Percentiles rank a stretch among this genome's conserved stretches.
Evolutionary conservation across 306 rosid species (phyloP).

Genomic region (Castanea sativa): DNA sequence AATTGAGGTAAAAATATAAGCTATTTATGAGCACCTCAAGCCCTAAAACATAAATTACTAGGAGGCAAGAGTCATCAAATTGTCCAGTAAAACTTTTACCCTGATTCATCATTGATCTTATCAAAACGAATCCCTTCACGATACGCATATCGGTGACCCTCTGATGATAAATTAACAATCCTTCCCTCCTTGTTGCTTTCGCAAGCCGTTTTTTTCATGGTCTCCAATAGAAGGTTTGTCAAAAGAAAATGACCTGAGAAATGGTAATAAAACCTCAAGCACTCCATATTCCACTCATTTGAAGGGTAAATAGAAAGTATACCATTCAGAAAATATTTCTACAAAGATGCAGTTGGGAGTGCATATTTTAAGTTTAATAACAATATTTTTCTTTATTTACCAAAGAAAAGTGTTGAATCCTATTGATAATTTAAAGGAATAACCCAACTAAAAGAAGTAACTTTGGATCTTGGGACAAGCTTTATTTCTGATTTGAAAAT

Average conservation of each 20-base stretch:
- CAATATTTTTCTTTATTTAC: not conserved
- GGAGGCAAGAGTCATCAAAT: conserved; percentile 8
- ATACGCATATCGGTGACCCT: conserved; percentile 54
- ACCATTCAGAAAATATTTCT: not conserved
- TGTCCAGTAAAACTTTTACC: conserved; percentile 40
- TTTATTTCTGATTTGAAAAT: not conserved
- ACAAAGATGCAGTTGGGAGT: not conserved
- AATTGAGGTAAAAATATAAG: conserved; percentile 1
- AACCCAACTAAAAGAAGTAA: not conserved
- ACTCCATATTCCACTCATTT: not conserved
- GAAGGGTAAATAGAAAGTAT: not conserved
- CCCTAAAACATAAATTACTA: not conserved
- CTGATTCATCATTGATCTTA: conserved; percentile 64
- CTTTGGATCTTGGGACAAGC: not conserved
- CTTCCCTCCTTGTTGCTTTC: conserved; percentile 69
- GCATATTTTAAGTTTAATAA: not conserved
- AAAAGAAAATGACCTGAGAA: conserved; percentile 80
- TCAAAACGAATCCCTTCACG: conserved; percentile 61
- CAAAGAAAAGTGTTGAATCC: not conserved
- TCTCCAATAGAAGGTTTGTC: conserved; percentile 73
- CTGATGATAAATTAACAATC: conserved; percentile 66
- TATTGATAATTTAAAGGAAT: not conserved
- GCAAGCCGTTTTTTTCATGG: conserved; percentile 66
- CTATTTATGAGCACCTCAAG: conserved; percentile 8
- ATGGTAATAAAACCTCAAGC: not conserved